Evolutionary conservation across 345 rosid species (phyloP).

Genomic region (Raphanus sativus): DNA sequence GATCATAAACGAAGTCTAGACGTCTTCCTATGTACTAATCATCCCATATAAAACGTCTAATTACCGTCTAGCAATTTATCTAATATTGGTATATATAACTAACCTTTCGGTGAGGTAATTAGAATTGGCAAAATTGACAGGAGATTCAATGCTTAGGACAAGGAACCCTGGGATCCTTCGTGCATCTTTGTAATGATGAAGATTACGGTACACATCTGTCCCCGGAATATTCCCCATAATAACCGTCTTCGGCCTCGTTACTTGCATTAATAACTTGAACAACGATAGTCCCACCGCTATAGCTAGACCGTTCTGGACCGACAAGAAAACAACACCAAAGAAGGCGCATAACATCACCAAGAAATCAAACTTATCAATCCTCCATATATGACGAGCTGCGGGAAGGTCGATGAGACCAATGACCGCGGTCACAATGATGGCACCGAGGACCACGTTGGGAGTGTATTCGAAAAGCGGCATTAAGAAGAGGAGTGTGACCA

Average conservation of each 20-base stretch:
- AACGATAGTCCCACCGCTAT: conserved; percentile 89
- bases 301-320: conserved; percentile 81
- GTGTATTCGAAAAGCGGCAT: conserved; percentile 97
- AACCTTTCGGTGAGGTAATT: conserved; percentile 88
- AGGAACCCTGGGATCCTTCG: conserved; percentile 69
- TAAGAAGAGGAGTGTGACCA: conserved; percentile 88
- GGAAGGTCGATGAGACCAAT: conserved; percentile 90
- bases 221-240: conserved; percentile 83
- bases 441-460: conserved; percentile 85
- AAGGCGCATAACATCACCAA: conserved; percentile 75
- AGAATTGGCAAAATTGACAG: conserved; percentile 84
- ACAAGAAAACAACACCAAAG: conserved; percentile 79
- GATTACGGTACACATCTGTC: conserved; percentile 62
- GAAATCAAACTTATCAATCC: conserved; percentile 90
- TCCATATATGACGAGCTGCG: conserved; percentile 73
- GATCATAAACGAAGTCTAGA: no score
- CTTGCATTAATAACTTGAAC: conserved; percentile 78
- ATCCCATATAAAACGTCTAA: no score
- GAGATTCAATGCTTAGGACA: conserved; percentile 74
- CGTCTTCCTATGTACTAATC: no score
- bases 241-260: conserved; percentile 78
- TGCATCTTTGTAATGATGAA: conserved; percentile 80
- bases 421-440: conserved; percentile 89
- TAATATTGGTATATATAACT: background rate
- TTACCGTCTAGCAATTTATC: no score